Evolutionary conservation across 805 yeast species (phyloP), one percentile per base, ranked within the genome.

Genomic region (Ascoidea asiatica): DNA sequence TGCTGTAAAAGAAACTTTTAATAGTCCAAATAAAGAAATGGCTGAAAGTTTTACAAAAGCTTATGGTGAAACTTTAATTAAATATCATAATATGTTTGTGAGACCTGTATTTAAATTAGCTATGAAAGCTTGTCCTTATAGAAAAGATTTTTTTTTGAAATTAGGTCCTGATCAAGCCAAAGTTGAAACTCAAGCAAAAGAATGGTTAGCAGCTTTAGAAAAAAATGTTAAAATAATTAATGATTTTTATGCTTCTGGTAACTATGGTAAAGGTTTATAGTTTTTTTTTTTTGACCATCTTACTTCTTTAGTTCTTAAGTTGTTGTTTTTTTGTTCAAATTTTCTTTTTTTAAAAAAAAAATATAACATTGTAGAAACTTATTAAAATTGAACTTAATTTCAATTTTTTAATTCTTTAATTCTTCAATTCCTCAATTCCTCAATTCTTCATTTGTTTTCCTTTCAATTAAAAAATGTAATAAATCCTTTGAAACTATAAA

Each of bases 101-200:
- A 82, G 81, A 57, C 95, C 95, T 21, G 77, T 88, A 44, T 87
- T 87, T 75, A 85, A 85, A 65, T 71, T 88, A 60, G 96, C 96
- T 42, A 88, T 87, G 95, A 84, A 83, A 63, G 94, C 95, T 1
- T 85, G 95, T 63, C 96, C 96, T 11, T 88, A 85, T 65, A 77
- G 95, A 67, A 77, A 75, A 60, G 95, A 79, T 57, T 84, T 87
- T 59, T 87, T 85, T 56, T 79, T 62, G 48, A 87, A 86, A 67
- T 73, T 87, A 54, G 95, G 95, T 46, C 70, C 71, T 19, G 87
- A 81, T 60, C 81, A 78, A 59, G 79, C 65, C 33, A 74, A 72
- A 57, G 95, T 88, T 19, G 54, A 62, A 37, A 67, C 63, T 49
- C 88, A 87, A 63, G 69, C 88, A 56, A 64, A 59, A 44, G 74